Conservation (phyloP, 2,329 filamentous ascomycete genomes). For the Botrytis porri region DNA sequence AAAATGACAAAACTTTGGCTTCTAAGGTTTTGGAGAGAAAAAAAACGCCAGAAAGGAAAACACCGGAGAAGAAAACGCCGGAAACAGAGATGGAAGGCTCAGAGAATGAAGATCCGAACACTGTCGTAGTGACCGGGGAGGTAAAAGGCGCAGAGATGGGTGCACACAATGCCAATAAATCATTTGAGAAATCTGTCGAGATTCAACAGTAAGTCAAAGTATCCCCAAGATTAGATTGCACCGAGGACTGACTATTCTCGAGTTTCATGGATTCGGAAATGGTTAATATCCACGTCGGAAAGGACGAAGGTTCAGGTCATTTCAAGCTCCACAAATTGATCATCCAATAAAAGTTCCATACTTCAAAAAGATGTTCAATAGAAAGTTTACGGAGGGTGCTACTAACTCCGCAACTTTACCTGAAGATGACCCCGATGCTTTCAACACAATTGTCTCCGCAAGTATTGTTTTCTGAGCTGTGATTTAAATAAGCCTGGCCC, state of each 20-base stretch:
- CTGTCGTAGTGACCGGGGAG: not conserved
- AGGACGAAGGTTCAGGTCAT: not conserved
- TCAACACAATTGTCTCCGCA: constrained; percentile 14
- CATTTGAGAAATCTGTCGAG: not conserved
- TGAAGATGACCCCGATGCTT: constrained; percentile 16
- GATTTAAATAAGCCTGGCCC: too few species aligned
- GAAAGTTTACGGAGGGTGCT: constrained; percentile 15
- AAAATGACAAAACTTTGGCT: too few species aligned
- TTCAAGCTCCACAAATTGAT: constrained; percentile 18
- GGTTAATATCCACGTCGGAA: constrained; percentile 19
- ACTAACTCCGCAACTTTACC: constrained; percentile 18
- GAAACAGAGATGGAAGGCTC: too few species aligned
- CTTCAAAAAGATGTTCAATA: constrained; percentile 24
- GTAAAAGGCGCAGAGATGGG: not conserved
- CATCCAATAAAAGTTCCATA: constrained; percentile 23
- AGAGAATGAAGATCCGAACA: not conserved
- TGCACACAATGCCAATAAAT: not conserved
- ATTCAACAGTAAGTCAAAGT: not conserved
- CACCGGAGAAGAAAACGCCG: too few species aligned
- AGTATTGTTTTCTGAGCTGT: not conserved
- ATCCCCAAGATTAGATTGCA: not conserved
- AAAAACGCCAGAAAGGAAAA: too few species aligned
- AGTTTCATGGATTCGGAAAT: constrained; percentile 10
- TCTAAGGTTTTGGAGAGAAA: too few species aligned
- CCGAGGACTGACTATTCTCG: not conserved